Base-by-base conservation (phyloP, 371 early-diverging fungal species). In the Mortierella sp. region DNA sequence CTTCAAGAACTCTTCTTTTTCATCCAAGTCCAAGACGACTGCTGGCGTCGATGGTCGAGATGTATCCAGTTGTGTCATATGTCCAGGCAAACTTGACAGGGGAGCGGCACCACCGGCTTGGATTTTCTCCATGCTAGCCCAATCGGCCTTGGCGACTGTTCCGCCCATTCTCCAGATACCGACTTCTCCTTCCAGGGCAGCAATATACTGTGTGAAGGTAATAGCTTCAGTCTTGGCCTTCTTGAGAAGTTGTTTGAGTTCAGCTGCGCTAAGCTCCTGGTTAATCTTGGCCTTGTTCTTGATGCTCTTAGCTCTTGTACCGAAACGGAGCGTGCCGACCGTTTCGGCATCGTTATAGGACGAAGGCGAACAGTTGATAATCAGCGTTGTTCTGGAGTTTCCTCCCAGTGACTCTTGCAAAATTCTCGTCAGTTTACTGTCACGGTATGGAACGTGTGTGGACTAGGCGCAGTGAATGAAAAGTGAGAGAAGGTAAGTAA, bases 221-320 rank as follows among this genome's bases (percentile, higher is more conserved):
- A 93, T 86, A 11, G 94, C 86, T 67, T 96, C 94, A 19, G 89
- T 83, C 69, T 97, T 96, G 72, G 93, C 90, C 72, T 93, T 94
- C 85, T 97, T 97, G 64, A 99, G 88, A 68, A 97, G 83, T 4
- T 88, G 89, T 87, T 99, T 98, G 76, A 99, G 94, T 75, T 98
- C 98, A 16, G 94, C 93, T 9, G 97, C 94, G 59, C 93, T 94
- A 45, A 96, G 90, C 84, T 97, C 98, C 58, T 94, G 94, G 87
- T 99, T 99, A 83, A 98, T 90, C 87, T 95, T 97, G 84, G 99
- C 98, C 88, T 97, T 97, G 91, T 98, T 98, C 94, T 97, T 98
- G 85, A 99, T 98, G 63, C 94, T 91, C 90, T 99, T 99, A 68
- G 99, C 99, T 68, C 96, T 89, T 88, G 94, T 94, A 84, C 99